Evolutionary conservation across 768 basidiomycete species (phyloP).

Genomic region (Lanmaoa rubissima): DNA sequence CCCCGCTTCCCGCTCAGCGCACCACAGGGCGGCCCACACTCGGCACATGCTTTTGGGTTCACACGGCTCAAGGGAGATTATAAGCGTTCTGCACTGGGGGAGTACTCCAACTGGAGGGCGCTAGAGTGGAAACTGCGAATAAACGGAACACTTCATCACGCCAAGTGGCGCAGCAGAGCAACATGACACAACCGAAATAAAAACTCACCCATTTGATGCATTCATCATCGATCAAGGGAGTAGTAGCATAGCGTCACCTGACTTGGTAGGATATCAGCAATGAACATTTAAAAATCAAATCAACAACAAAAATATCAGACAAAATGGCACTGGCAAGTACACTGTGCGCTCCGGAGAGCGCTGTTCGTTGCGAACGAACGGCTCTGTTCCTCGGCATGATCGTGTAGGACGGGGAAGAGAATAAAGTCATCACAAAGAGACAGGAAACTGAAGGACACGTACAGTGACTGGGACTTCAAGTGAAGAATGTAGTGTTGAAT

Average conservation of each 20-base stretch:
- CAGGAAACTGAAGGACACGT: slow-evolving; percentile 4
- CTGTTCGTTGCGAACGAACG: slow-evolving; percentile 77
- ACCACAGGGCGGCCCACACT: slow-evolving; percentile 65
- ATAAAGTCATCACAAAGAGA: slow-evolving; percentile 60
- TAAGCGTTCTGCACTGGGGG: slow-evolving; percentile 69
- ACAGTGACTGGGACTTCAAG: slow-evolving; percentile 5
- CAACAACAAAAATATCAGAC: slow-evolving; percentile 52
- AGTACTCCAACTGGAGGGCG: slow-evolving; percentile 66
- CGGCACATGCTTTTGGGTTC: slow-evolving; percentile 66
- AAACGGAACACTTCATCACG: slow-evolving; percentile 61
- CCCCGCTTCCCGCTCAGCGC: slow-evolving; percentile 75
- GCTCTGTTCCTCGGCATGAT: slow-evolving; percentile 84
- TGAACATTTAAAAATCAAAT: background rate
- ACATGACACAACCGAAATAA: slow-evolving; percentile 2
- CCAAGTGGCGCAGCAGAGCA: slow-evolving; percentile 21
- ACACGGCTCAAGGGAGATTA: slow-evolving; percentile 63
- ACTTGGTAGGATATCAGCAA: slow-evolving; percentile 16
- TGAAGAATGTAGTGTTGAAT: background rate
- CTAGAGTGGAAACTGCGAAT: slow-evolving; percentile 91
- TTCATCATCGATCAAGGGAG: background rate
- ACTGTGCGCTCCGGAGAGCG: slow-evolving; percentile 59
- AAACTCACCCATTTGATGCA: slow-evolving; percentile 23
- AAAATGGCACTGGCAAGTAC: slow-evolving; percentile 90
- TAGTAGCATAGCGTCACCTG: background rate
- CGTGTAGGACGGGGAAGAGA: slow-evolving; percentile 93